Percentiles rank a stretch among this genome's conserved stretches.
These are phyloP conservation scores for Blepharisma japonicum DNA, from an alignment of 73 alveolate genomes.

Conservation along the genomic window DNA sequence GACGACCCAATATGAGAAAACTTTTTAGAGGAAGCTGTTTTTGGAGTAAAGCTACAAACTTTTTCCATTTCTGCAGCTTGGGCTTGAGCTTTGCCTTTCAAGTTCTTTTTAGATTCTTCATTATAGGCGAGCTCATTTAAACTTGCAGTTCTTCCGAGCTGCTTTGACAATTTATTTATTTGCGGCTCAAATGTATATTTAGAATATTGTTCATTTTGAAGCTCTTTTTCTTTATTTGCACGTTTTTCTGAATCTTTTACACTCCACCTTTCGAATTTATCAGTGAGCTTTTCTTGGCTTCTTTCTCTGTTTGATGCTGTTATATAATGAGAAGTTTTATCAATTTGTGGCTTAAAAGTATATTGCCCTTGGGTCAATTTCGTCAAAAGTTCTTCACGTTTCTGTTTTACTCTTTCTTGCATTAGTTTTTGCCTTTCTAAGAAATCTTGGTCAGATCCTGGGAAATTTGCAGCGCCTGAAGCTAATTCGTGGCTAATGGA, in stretches of 20 bases:
- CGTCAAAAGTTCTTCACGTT: background rate
- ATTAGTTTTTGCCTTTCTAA: constrained; percentile 16
- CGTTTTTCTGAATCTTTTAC: background rate
- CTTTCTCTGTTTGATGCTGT: constrained; percentile 6
- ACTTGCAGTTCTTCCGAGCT: constrained; percentile 24
- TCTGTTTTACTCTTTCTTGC: constrained; percentile 12
- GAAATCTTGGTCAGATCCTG: background rate
- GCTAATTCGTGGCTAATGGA: background rate
- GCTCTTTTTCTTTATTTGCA: background rate
- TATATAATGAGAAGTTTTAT: constrained; percentile 17
- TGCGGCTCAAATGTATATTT: constrained; percentile 16
- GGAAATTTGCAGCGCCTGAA: background rate
- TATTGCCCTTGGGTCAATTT: background rate
- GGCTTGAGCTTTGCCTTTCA: constrained; percentile 1
- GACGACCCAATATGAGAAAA: background rate
- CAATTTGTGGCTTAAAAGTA: constrained; percentile 18
- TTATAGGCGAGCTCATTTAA: constrained; percentile 3
- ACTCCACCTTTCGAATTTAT: background rate
- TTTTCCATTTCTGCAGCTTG: constrained; percentile 25
- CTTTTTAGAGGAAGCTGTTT: background rate
- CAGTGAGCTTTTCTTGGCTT: background rate
- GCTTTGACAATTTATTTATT: background rate
- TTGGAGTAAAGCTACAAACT: constrained; percentile 23
- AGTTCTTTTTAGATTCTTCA: background rate
- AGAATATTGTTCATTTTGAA: constrained; percentile 3